A percentile compares a stretch with the other conserved stretches of the same genome.
These are phyloP conservation scores for Euphorbia corollata DNA, from an alignment of 441 rosid genomes.

Conservation along the genomic window DNA sequence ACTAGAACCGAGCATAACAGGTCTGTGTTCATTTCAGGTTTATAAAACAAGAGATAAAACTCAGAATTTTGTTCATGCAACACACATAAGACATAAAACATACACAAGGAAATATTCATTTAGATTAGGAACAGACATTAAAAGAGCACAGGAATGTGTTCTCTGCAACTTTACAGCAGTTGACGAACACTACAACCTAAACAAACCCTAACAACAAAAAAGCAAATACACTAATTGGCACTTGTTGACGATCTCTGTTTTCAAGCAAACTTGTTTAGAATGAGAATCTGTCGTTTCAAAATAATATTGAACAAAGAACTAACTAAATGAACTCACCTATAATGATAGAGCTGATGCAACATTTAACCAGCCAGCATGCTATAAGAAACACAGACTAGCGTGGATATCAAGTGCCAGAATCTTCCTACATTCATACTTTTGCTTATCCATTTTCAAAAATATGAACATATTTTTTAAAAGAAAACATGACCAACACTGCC, in stretches of 20 bases:
- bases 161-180: not conserved
- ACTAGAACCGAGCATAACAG: not conserved
- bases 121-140: no score
- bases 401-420: not conserved
- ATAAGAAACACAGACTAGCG: not conserved
- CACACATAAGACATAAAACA: no score
- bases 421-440: not conserved
- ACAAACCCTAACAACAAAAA: not conserved
- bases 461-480: not conserved
- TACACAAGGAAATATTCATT: not conserved
- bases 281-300: not conserved
- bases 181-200: not conserved
- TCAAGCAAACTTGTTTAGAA: not conserved
- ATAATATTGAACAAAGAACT: not conserved
- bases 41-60: not conserved
- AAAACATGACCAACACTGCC: not conserved
- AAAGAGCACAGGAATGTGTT: not conserved
- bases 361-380: not conserved
- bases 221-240: not conserved
- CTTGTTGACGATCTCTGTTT: not conserved
- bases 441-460: constrained; percentile 2
- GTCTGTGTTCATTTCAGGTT: not conserved
- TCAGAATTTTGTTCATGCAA: no score
- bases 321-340: not conserved
- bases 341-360: not conserved